Evolutionary conservation across 1,139 yeast species (phyloP), one percentile per base, ranked within the genome.

Genomic region (Meyerozyma carpophila): DNA sequence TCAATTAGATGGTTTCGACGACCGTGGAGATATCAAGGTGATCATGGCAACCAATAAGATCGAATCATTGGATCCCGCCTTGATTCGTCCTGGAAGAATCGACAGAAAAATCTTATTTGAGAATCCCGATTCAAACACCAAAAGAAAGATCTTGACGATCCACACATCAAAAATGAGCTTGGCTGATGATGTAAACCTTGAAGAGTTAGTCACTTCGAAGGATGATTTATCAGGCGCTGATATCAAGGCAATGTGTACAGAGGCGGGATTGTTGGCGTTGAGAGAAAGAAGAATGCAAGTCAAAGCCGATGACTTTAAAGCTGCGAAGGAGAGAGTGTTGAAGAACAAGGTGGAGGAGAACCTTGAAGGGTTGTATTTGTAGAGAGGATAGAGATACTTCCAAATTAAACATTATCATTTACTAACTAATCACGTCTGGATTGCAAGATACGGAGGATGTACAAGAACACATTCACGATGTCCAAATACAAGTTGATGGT

Each of bases 281-380:
- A 81, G 98, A 68, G 98, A 94, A 66, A 84, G 98, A 67, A 83
- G 98, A 72, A 93, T 93, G 98, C 94, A 89, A 72, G 98, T 94
- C 37, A 88, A 91, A 41, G 95, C 94, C 26, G 91, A 88, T 50
- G 98, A 94, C 64, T 94, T 94, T 74, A 83, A 86, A 61, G 82
- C 84, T 55, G 99, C 98, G 11, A 87, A 93, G 69, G 98, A 94
- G 65, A 82, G 98, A 57, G 97, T 94, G 43, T 78, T 94, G 81
- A 94, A 93, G 79, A 94, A 93, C 62, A 94, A 94, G 78, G 91
- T 91, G 45, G 98, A 93, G 65, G 98, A 93, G 70, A 91, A 90
- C 58, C 80, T 93, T 53, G 98, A 93, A 68, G 98, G 98, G 42
- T 77, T 93, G 56, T 93, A 93, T 67, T 77, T 90, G 75, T 90